Conservation (phyloP, 1,284 basidiomycete species). For the Trametes hirsuta region DNA sequence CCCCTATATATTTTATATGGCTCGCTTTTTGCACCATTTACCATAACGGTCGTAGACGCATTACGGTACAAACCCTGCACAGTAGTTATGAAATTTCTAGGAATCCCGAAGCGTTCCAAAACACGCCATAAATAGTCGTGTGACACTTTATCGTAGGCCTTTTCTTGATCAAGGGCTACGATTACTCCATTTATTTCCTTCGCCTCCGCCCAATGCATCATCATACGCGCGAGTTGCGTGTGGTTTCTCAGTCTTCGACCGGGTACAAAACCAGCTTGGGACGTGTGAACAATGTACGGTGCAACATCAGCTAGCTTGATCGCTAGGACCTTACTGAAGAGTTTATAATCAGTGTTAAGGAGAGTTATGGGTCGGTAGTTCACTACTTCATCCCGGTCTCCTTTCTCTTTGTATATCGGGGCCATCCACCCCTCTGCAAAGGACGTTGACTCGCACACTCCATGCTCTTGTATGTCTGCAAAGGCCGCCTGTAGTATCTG, state of each 20-base stretch:
- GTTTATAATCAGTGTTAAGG: constrained; percentile 39
- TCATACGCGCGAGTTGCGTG: constrained; percentile 22
- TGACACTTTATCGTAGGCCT: constrained; percentile 36
- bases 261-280: constrained; percentile 37
- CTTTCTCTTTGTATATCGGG: constrained; percentile 40
- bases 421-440: constrained; percentile 40
- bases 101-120: constrained; percentile 24
- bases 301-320: constrained; percentile 20
- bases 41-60: constrained; percentile 29
- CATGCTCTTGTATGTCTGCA: constrained; percentile 25
- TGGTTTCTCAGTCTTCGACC: constrained; percentile 30
- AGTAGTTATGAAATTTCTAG: constrained; percentile 21
- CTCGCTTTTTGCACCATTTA: constrained; percentile 32
- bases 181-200: constrained; percentile 30
- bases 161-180: constrained; percentile 37
- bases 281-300: constrained; percentile 23
- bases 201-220: constrained; percentile 31
- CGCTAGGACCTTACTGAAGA: constrained; percentile 29
- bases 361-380: constrained; percentile 40
- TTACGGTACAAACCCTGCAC: constrained; percentile 29
- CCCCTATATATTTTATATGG: constrained; percentile 29
- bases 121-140: constrained; percentile 36
- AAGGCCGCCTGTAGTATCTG: constrained; percentile 12
- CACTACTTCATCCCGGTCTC: constrained; percentile 24
- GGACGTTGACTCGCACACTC: constrained; percentile 5